Base-by-base conservation (phyloP, 768 basidiomycete species). In the Heimioporus sp. region DNA sequence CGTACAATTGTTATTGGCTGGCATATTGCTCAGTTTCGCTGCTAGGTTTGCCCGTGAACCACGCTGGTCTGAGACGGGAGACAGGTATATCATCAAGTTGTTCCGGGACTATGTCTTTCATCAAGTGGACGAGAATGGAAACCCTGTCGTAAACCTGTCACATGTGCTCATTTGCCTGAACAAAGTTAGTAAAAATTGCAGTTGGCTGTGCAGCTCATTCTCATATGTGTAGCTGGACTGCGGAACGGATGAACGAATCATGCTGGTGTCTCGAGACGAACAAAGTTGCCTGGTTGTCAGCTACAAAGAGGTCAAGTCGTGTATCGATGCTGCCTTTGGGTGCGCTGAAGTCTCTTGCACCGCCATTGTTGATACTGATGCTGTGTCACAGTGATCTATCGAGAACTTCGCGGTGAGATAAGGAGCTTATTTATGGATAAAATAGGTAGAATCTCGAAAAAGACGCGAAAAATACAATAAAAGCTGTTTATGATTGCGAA, bases 41-140 rank as follows among this genome's bases (percentile, higher is more conserved):
- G n/a, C 40, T 19, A 95, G 93, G 61, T 97, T 97, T 61, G 88
- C 94, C n/a, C 86, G 89, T 38, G 96, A 98, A 62, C 85, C 91
- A 2, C 81, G 95, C 3, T 99, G 97, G 97, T 94, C 95, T 12
- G 97, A 99, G 65, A 98, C 97, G 0, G 97, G 97, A 2, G 97
- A 99, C 64, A 77, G 96, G 54, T 99, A 99, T 67, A 92, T 98
- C 65, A 81, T 99, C 76, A 98, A 97, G 76, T 80, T 99, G 42
- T 98, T 99, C 80, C 82, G 97, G 16, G 97, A 99, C 69, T 95
- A 90, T 61, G 94, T 99, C 21, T 99, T 99, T 71, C 97, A 99
- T 65, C 94, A 97, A 68, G 87, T 97, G 38, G 94, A 97, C 57
- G 91, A 93, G 64, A 79, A 82, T 58, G 91, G 92, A 10, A 85